Conservation (phyloP, 805 yeast genomes). For the Candida pseudoglaebosa region DNA sequence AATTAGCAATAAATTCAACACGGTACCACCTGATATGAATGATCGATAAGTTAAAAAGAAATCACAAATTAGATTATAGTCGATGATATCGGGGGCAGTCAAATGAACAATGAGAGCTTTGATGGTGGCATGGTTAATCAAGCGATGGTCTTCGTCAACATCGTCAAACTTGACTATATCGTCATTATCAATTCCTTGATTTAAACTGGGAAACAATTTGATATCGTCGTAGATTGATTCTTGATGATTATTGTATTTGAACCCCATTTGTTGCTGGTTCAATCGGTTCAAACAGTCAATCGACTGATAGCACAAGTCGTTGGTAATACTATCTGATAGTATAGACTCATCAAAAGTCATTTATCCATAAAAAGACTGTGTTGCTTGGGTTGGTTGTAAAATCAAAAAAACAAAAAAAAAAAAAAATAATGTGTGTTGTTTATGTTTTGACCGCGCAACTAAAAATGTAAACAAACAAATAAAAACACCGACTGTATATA, state of each 20-base stretch:
- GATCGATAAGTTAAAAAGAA: conserved; percentile 81
- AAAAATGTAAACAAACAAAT: background rate
- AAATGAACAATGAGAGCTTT: conserved; percentile 53
- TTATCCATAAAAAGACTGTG: conserved; percentile 10
- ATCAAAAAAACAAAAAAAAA: no score
- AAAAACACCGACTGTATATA: background rate
- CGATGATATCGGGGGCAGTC: conserved; percentile 70
- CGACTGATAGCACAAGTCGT: background rate
- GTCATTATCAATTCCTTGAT: conserved; percentile 11
- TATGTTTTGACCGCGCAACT: background rate
- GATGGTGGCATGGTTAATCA: conserved; percentile 35
- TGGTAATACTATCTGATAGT: background rate
- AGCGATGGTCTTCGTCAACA: conserved; percentile 26
- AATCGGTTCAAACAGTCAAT: background rate
- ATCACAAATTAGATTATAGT: conserved; percentile 76
- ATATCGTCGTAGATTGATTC: conserved; percentile 37
- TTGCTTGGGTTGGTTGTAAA: conserved; percentile 5
- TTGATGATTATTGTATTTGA: conserved; percentile 30
- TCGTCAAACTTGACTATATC: conserved; percentile 33
- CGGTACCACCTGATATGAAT: conserved; percentile 54
- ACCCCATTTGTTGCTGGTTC: conserved; percentile 10
- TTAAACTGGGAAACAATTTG: conserved; percentile 29
- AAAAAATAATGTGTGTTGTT: no score
- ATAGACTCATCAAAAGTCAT: conserved; percentile 3
- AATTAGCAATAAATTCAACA: conserved; percentile 58